These are phyloP conservation scores for Chenopodium album DNA, from an alignment of 148 eudicot species.

Conservation along the genomic window DNA sequence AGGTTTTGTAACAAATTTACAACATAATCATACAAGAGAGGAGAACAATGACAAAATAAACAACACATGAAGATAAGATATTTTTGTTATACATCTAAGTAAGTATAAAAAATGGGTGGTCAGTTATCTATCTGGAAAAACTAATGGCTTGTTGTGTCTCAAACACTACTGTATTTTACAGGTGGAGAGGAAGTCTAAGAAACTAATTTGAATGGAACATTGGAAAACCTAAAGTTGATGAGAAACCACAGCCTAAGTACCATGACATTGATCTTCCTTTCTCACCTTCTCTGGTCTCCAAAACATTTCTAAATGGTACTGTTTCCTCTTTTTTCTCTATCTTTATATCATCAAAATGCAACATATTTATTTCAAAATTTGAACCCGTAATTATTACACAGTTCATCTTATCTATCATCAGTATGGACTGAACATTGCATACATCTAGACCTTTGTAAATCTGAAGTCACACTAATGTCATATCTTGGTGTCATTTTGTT, in stretches of 20 bases:
- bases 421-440: neutral
- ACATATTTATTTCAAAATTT: neutral
- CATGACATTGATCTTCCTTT: slow-evolving; percentile 75
- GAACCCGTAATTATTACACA: no score
- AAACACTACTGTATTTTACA: slow-evolving; percentile 28
- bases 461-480: neutral
- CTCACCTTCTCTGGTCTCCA: slow-evolving; percentile 66
- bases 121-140: slow-evolving; percentile 13
- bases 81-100: neutral
- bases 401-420: no score
- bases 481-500: neutral
- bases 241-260: slow-evolving; percentile 62
- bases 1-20: neutral
- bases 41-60: slow-evolving; percentile 22
- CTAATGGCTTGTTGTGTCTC: slow-evolving; percentile 36
- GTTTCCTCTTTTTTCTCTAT: neutral
- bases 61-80: slow-evolving; percentile 34
- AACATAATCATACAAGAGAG: neutral
- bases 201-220: slow-evolving; percentile 75
- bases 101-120: slow-evolving; percentile 28
- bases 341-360: neutral
- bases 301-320: slow-evolving; percentile 78
- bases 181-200: slow-evolving; percentile 40
- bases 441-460: neutral
- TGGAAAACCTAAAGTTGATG: slow-evolving; percentile 46